Conservation (phyloP, 352 stramenopile genomes). For the Peronospora tabacina region DNA sequence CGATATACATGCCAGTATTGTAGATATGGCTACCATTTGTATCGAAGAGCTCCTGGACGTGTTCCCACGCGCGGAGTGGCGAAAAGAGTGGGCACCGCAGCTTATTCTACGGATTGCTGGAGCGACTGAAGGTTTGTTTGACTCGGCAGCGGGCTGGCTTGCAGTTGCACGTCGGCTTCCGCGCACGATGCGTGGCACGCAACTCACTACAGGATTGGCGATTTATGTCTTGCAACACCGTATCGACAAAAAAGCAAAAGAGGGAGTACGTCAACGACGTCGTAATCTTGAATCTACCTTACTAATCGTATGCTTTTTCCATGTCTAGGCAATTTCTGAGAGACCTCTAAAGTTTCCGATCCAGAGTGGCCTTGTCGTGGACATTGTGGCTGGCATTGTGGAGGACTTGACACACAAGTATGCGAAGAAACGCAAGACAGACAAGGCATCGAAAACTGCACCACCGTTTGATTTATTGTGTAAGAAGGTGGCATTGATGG, state of each 20-base stretch:
- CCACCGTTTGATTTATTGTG: slow-evolving; percentile 65
- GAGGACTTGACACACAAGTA: slow-evolving; percentile 73
- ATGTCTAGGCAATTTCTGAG: slow-evolving; percentile 38
- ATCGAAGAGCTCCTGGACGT: slow-evolving; percentile 75
- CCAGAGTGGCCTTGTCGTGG: slow-evolving; percentile 62
- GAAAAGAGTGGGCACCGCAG: slow-evolving; percentile 61
- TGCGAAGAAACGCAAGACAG: slow-evolving; percentile 40
- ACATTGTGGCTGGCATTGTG: slow-evolving; percentile 74
- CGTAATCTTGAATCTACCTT: not conserved
- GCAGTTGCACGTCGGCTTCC: slow-evolving; percentile 62
- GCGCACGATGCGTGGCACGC: slow-evolving; percentile 59
- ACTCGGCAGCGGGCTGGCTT: slow-evolving; percentile 67
- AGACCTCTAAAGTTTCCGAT: slow-evolving; percentile 75
- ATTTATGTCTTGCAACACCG: slow-evolving; percentile 79
- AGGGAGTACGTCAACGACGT: slow-evolving; percentile 30
- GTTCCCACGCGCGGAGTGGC: slow-evolving; percentile 62
- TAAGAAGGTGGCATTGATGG: slow-evolving; percentile 81
- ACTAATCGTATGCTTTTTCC: slow-evolving; percentile 1
- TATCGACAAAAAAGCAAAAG: slow-evolving; percentile 48
- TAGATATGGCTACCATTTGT: slow-evolving; percentile 67
- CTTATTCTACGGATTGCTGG: slow-evolving; percentile 76
- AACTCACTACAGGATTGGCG: slow-evolving; percentile 64
- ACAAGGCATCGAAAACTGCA: slow-evolving; percentile 27
- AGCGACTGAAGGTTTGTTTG: slow-evolving; percentile 67
- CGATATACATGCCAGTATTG: slow-evolving; percentile 63